phyloP scores from a whole-genome alignment of 768 basidiomycete species.

The Candolleomyces aberdarensis region DNA sequence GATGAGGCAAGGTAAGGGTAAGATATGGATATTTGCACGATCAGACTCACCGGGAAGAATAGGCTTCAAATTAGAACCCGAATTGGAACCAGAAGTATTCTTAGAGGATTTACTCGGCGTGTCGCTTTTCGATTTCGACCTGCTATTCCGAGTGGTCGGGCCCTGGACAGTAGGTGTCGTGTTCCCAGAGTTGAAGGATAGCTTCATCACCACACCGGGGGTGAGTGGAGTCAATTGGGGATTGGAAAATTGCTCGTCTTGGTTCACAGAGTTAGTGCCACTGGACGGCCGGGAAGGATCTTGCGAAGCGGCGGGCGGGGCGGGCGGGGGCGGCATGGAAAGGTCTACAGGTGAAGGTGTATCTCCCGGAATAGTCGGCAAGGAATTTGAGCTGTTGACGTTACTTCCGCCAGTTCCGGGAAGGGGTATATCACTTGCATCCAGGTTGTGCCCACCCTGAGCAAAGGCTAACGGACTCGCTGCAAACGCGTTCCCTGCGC shows the following conservation, averaged over 20 bases:
- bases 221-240: slow-evolving; percentile 67
- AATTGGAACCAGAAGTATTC: slow-evolving; percentile 22
- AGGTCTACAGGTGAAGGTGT: slow-evolving; percentile 87
- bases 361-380: slow-evolving; percentile 31
- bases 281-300: background rate
- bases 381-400: background rate
- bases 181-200: slow-evolving; percentile 39
- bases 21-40: background rate
- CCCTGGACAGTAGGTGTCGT: background rate
- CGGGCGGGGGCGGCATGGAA: slow-evolving; percentile 84
- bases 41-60: slow-evolving; percentile 59
- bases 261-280: too few relatives aligned
- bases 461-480: background rate
- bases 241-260: slow-evolving; percentile 3
- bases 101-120: background rate
- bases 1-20: background rate
- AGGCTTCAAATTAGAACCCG: slow-evolving; percentile 63
- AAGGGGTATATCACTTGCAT: background rate
- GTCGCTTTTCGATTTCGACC: slow-evolving; percentile 14
- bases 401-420: background rate
- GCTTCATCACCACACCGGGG: slow-evolving; percentile 90
- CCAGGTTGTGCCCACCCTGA: background rate
- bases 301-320: slow-evolving; percentile 21
- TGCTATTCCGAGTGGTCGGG: background rate
- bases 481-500: slow-evolving; percentile 13